Evolutionary conservation across 2,329 filamentous ascomycete genomes (phyloP).

Genomic region (Sporothrix sp.): DNA sequence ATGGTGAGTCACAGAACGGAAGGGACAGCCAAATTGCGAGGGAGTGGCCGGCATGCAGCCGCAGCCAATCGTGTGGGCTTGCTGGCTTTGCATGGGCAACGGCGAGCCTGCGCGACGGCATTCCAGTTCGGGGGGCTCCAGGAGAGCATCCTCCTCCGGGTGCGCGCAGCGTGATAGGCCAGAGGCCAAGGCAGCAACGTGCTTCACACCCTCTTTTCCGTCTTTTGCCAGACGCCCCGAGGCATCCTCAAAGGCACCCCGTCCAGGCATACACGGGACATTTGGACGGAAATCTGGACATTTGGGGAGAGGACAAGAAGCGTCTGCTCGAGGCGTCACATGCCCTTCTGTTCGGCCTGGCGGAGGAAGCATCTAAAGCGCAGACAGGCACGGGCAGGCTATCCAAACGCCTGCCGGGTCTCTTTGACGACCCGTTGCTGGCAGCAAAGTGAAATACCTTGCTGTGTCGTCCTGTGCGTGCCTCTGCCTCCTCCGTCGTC

Average conservation of each 20-base stretch:
- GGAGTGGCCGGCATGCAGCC: constrained; percentile 1
- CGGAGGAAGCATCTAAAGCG: too few relatives aligned
- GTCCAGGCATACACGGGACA: too few relatives aligned
- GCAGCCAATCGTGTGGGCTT: not conserved
- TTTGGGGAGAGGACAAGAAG: too few relatives aligned
- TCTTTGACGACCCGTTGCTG: too few relatives aligned
- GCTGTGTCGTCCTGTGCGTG: too few relatives aligned
- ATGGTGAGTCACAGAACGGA: not conserved
- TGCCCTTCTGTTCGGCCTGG: too few relatives aligned
- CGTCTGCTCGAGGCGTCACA: too few relatives aligned
- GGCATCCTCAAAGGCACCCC: not conserved
- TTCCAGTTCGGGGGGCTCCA: not conserved
- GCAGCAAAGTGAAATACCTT: too few relatives aligned
- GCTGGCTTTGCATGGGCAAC: not conserved
- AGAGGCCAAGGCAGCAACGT: not conserved
- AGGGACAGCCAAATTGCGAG: not conserved
- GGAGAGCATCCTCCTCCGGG: not conserved
- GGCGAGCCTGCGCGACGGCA: not conserved
- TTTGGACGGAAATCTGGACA: too few relatives aligned
- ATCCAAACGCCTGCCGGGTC: too few relatives aligned
- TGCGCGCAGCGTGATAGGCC: constrained; percentile 2
- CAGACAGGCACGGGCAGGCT: too few relatives aligned
- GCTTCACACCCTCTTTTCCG: constrained; percentile 3
- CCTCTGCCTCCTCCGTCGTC: too few relatives aligned
- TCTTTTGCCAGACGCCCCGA: constrained; percentile 4